Evolutionary conservation across 352 stramenopile genomes (phyloP), one percentile per base, ranked within the genome.

Genomic region (Blastocystis sp.): DNA sequence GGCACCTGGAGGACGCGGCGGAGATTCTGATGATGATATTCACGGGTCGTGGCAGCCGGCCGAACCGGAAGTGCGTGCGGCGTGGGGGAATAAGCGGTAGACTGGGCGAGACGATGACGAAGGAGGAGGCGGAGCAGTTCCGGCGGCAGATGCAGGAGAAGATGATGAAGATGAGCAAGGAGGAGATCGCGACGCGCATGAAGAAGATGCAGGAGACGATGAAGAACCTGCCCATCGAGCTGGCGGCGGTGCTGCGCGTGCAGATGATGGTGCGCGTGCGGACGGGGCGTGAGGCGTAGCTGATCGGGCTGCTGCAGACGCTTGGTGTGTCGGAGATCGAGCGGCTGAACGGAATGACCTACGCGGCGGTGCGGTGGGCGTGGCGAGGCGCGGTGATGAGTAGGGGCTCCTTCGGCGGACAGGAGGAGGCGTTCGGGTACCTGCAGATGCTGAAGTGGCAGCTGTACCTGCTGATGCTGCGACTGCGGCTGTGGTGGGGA

Each of bases 41-140:
- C n/a, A 88, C 68, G 38, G 78, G 78, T 10, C 78, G 68, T 38
- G 48, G 17, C 9, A 63, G 45, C 9, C 57, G 28, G 24, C 65
- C 66, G 74, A 57, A 57, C 28, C 28, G 66, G 9, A 76, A 76
- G 66, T 76, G 48, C 17, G 66, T n/a, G 66, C 52, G n/a, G 28
- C 6, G 21, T 1, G 3, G 2, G 3, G 7, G 6, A 0, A 0
- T 76, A 9, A 62, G 57, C 17, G n/a, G n/a, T 54, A 84, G 57
- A 52, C 57, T 84, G 74, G 74, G 74, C 40, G 74, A 84, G 61
- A 59, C 65, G 57, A 54, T 84, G 21, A 68, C 74, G 34, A 42
- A 69, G n/a, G 74, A 84, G n/a, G 74, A 84, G 74, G 66, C 52
- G n/a, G 45, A 84, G 54, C 43, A 70, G 74, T 34, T 84, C n/a